These are phyloP conservation scores for Sarocladium oryzae DNA, from an alignment of 2,329 filamentous ascomycete species.

Conservation along the genomic window DNA sequence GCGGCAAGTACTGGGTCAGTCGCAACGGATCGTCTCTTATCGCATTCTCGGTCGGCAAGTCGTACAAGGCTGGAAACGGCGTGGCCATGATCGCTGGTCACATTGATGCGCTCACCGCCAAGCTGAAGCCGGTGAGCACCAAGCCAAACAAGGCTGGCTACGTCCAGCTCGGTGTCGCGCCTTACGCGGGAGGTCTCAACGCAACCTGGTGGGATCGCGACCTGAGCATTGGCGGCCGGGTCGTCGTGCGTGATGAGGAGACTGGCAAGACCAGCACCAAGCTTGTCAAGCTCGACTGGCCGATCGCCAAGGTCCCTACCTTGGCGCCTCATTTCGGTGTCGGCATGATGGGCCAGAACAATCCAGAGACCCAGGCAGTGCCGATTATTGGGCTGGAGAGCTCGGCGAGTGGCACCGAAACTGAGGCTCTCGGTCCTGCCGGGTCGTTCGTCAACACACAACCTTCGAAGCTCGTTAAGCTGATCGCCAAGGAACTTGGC, in stretches of 20 bases:
- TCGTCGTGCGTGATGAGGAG: conserved; percentile 68
- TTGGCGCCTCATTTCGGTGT: conserved; percentile 91
- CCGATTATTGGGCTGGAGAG: conserved; percentile 88
- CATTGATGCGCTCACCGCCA: conserved; percentile 85
- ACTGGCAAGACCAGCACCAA: conserved; percentile 72
- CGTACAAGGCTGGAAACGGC: conserved; percentile 79
- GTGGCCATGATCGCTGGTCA: conserved; percentile 86
- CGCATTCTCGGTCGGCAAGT: conserved; percentile 74
- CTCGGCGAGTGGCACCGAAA: conserved; percentile 39
- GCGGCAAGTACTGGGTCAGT: conserved; percentile 83
- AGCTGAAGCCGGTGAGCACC: conserved; percentile 83
- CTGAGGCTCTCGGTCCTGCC: conserved; percentile 48
- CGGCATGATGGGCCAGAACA: conserved; percentile 60
- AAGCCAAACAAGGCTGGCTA: conserved; percentile 82
- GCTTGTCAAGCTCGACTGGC: conserved; percentile 89
- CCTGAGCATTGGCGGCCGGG: conserved; percentile 80
- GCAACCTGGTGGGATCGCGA: conserved; percentile 97
- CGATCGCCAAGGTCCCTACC: conserved; percentile 86
- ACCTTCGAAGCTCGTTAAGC: conserved; percentile 74
- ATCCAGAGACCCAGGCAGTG: conserved; percentile 88
- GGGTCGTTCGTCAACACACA: conserved; percentile 77
- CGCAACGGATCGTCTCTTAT: conserved; percentile 83
- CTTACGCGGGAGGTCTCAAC: conserved; percentile 83
- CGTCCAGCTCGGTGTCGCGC: conserved; percentile 82
- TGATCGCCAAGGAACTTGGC: conserved; percentile 72